These are phyloP conservation scores for Phytophthora aleatoria DNA, from an alignment of 352 stramenopile species.

Conservation along the genomic window DNA sequence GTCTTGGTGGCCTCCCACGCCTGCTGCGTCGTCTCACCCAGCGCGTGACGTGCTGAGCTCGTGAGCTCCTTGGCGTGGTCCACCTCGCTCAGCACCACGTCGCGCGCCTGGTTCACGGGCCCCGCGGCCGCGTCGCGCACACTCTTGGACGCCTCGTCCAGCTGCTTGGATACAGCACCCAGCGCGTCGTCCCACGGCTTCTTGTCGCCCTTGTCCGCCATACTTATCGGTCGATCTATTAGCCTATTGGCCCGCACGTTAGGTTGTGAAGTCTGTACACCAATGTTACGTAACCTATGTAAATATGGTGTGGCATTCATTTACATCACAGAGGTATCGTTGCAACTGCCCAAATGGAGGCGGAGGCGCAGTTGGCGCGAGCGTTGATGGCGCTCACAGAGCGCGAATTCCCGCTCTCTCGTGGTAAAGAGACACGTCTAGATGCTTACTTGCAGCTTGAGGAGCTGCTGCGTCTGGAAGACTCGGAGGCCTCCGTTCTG, in stretches of 20 bases:
- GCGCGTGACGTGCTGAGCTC: slow-evolving; percentile 53
- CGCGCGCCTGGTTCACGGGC: slow-evolving; percentile 52
- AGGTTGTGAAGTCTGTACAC: slow-evolving; percentile 2
- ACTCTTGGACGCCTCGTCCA: slow-evolving; percentile 57
- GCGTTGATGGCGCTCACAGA: slow-evolving; percentile 42
- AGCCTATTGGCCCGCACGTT: slow-evolving; percentile 1
- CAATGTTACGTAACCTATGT: background rate
- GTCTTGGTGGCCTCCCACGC: slow-evolving; percentile 45
- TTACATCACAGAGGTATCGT: background rate
- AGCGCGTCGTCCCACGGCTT: slow-evolving; percentile 68
- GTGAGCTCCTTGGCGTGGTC: slow-evolving; percentile 70
- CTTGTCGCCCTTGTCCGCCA: slow-evolving; percentile 52
- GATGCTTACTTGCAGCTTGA: slow-evolving; percentile 65
- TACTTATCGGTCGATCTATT: slow-evolving; percentile 16
- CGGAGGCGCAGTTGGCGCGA: slow-evolving; percentile 38
- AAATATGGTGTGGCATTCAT: background rate
- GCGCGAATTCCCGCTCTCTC: slow-evolving; percentile 39
- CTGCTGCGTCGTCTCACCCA: slow-evolving; percentile 44
- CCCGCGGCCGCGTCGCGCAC: slow-evolving; percentile 42
- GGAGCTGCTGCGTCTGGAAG: slow-evolving; percentile 57
- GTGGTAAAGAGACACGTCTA: slow-evolving; percentile 44
- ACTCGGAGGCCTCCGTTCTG: slow-evolving; percentile 51
- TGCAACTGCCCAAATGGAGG: slow-evolving; percentile 25
- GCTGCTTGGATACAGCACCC: slow-evolving; percentile 47
- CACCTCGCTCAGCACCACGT: slow-evolving; percentile 44